Percentiles rank a stretch among this genome's conserved stretches.
phyloP scores from a whole-genome alignment of 1,284 basidiomycete species.

The Cutaneotrichosporon daszewskae region DNA sequence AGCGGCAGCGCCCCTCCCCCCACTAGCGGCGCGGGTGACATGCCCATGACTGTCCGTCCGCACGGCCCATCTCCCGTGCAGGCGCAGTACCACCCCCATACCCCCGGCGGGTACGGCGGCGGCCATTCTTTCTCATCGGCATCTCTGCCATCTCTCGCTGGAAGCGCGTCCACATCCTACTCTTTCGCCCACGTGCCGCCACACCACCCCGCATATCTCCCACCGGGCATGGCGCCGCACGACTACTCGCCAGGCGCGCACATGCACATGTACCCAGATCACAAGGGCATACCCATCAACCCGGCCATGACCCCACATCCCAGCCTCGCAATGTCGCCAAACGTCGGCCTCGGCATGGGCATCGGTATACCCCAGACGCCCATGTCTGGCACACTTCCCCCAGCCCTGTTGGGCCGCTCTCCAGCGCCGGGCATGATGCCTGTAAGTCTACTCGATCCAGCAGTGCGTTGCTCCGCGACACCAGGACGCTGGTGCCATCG shows the following conservation, averaged over 20 bases:
- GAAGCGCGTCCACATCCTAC: slow-evolving; percentile 15
- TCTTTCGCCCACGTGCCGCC: too few species aligned
- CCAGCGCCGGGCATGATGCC: slow-evolving; percentile 2
- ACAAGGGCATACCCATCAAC: too few species aligned
- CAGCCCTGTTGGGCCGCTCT: slow-evolving; percentile 9
- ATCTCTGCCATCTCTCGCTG: slow-evolving; percentile 18
- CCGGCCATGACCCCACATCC: slow-evolving; percentile 1
- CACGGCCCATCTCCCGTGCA: neutral
- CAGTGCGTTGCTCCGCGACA: too few species aligned
- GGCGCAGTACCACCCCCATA: slow-evolving; percentile 6
- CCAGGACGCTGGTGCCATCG: too few species aligned
- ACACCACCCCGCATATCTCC: too few species aligned
- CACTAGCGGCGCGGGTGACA: neutral
- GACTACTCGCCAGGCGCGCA: too few species aligned
- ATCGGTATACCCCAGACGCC: slow-evolving; percentile 7
- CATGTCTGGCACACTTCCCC: slow-evolving; percentile 7
- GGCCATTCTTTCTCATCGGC: slow-evolving; percentile 18
- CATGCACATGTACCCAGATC: too few species aligned
- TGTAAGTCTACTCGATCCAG: slow-evolving; percentile 5
- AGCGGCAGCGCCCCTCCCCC: slow-evolving; percentile 1
- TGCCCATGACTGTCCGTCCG: neutral
- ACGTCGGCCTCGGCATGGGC: slow-evolving; percentile 5
- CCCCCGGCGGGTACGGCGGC: slow-evolving; percentile 7
- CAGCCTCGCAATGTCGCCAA: neutral
- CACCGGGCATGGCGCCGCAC: too few species aligned